Evolutionary conservation across 345 rosid species (phyloP).

Genomic region (Heritiera littoralis): DNA sequence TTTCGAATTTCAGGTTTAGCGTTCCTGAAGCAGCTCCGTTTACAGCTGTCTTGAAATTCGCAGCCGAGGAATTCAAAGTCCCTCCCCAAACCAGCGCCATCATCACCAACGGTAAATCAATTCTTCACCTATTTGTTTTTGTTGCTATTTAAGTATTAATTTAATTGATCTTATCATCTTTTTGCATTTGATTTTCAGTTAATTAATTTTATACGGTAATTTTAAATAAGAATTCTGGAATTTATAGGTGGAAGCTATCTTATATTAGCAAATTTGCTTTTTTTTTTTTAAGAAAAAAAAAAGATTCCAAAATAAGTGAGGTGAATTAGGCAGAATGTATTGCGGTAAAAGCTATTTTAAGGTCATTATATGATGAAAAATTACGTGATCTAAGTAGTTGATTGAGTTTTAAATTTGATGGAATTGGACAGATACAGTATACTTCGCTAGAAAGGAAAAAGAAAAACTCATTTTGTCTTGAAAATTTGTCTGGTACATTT

Average conservation of each 20-base stretch:
- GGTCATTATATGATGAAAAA: constrained; percentile 9
- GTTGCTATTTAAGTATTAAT: background rate
- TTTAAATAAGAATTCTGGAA: background rate
- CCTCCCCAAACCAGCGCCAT: constrained; percentile 99
- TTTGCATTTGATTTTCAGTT: background rate
- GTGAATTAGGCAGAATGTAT: background rate
- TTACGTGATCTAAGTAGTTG: background rate
- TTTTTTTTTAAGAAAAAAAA: background rate
- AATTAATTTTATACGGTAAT: too few relatives aligned
- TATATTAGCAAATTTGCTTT: background rate
- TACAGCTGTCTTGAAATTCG: constrained; percentile 92
- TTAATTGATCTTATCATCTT: background rate
- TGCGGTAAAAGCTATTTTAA: background rate
- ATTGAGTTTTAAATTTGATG: constrained; percentile 1
- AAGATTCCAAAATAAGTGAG: background rate
- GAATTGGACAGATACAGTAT: background rate
- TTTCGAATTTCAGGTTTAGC: constrained; percentile 62
- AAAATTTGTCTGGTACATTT: background rate
- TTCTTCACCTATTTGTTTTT: background rate
- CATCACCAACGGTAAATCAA: constrained; percentile 80
- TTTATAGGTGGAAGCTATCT: background rate
- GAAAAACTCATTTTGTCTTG: background rate
- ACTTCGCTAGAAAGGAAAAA: background rate
- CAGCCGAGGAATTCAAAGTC: constrained; percentile 96
- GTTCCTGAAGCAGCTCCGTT: constrained; percentile 98